Percentiles rank a stretch among this genome's conserved stretches.
phyloP scores from a whole-genome alignment of 371 early-diverging fungal genomes.

The Lichtheimia ramosa region DNA sequence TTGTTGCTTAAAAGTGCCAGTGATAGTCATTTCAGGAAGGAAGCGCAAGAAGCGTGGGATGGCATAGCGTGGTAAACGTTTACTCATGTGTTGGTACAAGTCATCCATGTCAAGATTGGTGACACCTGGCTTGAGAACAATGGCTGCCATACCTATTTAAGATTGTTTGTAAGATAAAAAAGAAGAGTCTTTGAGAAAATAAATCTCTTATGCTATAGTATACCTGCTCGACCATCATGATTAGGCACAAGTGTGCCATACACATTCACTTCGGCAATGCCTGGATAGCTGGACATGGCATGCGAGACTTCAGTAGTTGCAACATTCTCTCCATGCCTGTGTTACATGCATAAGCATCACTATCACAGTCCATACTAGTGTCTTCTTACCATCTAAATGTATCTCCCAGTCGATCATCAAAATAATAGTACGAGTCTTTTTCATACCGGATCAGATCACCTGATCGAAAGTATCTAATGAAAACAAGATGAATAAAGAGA shows the following conservation, averaged over 20 bases:
- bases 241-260: constrained; percentile 57
- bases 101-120: constrained; percentile 29
- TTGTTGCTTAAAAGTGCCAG: constrained; percentile 59
- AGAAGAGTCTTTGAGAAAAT: neutral
- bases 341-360: too few relatives aligned
- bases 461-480: constrained; percentile 43
- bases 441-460: constrained; percentile 65
- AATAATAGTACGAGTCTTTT: constrained; percentile 61
- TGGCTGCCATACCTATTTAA: constrained; percentile 59
- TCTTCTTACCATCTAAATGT: constrained; percentile 65
- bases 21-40: constrained; percentile 45
- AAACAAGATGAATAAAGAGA: neutral
- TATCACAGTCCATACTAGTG: too few relatives aligned
- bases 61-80: constrained; percentile 60
- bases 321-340: constrained; percentile 54
- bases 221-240: constrained; percentile 72
- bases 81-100: constrained; percentile 29
- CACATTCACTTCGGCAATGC: constrained; percentile 62
- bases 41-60: constrained; percentile 61
- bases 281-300: constrained; percentile 54
- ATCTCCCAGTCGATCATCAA: constrained; percentile 75
- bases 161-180: too few relatives aligned
- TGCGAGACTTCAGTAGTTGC: constrained; percentile 67
- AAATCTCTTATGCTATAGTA: constrained; percentile 25
- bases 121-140: constrained; percentile 36